These are phyloP conservation scores for Setaria viridis DNA, from an alignment of 202 grass and related monocot species.

Conservation along the genomic window DNA sequence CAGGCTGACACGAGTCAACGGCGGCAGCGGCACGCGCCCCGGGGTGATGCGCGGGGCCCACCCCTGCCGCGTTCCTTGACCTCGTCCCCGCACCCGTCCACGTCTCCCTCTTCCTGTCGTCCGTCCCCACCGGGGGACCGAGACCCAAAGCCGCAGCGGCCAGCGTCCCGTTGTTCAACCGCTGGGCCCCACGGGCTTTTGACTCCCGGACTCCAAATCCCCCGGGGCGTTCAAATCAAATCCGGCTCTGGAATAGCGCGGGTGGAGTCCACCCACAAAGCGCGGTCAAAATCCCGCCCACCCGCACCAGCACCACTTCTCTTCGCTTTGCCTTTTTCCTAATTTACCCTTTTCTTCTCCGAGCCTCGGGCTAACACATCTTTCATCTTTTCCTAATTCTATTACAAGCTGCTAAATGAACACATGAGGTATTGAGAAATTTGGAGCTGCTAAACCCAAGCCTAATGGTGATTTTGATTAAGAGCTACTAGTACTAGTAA, in stretches of 20 bases:
- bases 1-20: too few relatives aligned
- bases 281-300: constrained; percentile 24
- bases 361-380: not conserved
- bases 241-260: not conserved
- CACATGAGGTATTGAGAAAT: not conserved
- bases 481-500: not conserved
- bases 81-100: not conserved
- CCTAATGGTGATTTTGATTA: not conserved
- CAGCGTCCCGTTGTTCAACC: constrained; percentile 16
- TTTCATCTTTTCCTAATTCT: not conserved
- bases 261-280: not conserved
- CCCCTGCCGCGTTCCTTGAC: constrained; percentile 47
- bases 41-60: too few relatives aligned
- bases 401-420: not conserved
- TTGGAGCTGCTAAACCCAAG: not conserved
- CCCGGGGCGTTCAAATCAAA: not conserved
- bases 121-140: too few relatives aligned
- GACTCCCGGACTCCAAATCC: not conserved
- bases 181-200: constrained; percentile 19
- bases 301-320: not conserved
- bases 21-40: too few relatives aligned
- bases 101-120: too few relatives aligned
- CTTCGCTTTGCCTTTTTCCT: not conserved
- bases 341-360: not conserved
- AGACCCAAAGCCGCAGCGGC: not conserved